phyloP scores from a whole-genome alignment of 2,329 filamentous ascomycete genomes.

The Fusarium keratoplasticum region DNA sequence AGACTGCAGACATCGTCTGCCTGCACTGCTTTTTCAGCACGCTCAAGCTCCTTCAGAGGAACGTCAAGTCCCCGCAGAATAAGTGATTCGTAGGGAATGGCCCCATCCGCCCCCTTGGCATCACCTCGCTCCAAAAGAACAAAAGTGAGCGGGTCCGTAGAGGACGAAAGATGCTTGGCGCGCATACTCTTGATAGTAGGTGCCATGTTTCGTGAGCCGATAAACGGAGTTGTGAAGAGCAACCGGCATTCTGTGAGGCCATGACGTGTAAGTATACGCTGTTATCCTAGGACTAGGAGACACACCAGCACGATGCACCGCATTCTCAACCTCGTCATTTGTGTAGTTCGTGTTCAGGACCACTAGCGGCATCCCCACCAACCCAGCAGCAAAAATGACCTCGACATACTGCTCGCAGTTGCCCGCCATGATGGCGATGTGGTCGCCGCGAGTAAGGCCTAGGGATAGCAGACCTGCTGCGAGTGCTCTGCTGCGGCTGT shows the following conservation, averaged over 20 bases:
- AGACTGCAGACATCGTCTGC: neutral
- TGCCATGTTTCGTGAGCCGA: neutral
- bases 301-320: neutral
- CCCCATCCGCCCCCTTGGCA: neutral
- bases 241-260: neutral
- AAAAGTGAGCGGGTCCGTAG: neutral
- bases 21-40: neutral
- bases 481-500: neutral
- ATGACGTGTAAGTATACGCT: neutral
- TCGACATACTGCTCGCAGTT: neutral
- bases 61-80: neutral
- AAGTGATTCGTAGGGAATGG: neutral
- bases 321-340: neutral
- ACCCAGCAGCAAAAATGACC: neutral
- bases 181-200: neutral
- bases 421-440: neutral
- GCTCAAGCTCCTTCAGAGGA: neutral
- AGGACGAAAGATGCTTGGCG: neutral
- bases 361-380: neutral
- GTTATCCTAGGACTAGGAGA: neutral
- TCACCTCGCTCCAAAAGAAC: neutral
- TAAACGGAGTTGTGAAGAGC: neutral
- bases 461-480: neutral
- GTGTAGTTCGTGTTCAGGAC: neutral
- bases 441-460: neutral